Evolutionary conservation across 768 basidiomycete species (phyloP).

Genomic region (Royoungia palumana): DNA sequence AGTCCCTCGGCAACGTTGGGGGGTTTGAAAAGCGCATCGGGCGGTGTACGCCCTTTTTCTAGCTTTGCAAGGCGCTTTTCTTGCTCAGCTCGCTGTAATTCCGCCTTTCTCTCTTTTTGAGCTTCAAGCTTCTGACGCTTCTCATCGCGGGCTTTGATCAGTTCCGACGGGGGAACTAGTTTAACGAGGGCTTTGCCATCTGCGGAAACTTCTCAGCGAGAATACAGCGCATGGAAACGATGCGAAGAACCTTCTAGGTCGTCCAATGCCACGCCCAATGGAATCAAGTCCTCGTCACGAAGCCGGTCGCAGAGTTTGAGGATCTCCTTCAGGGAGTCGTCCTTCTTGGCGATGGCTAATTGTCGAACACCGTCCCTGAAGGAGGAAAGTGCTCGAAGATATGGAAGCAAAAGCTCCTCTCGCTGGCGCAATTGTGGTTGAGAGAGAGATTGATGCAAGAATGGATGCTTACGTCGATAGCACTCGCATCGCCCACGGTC

Average conservation of each 20-base stretch:
- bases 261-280: slow-evolving; percentile 94
- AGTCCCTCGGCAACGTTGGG: slow-evolving; percentile 68
- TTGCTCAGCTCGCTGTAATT: slow-evolving; percentile 57
- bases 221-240: neutral
- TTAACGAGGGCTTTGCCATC: slow-evolving; percentile 97
- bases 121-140: slow-evolving; percentile 73
- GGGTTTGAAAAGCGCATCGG: slow-evolving; percentile 79
- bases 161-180: slow-evolving; percentile 75
- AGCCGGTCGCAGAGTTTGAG: slow-evolving; percentile 85
- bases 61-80: slow-evolving; percentile 72
- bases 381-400: slow-evolving; percentile 75
- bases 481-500: slow-evolving; percentile 33
- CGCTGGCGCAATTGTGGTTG: slow-evolving; percentile 45
- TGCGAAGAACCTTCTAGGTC: slow-evolving; percentile 80
- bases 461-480: slow-evolving; percentile 44
- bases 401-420: slow-evolving; percentile 86
- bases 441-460: neutral
- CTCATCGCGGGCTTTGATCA: slow-evolving; percentile 85
- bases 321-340: slow-evolving; percentile 71
- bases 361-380: slow-evolving; percentile 90
- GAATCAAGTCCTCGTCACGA: slow-evolving; percentile 84
- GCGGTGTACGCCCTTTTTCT: slow-evolving; percentile 78
- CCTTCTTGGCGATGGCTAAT: slow-evolving; percentile 70
- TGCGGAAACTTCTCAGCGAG: slow-evolving; percentile 26
- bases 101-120: slow-evolving; percentile 78